Evolutionary conservation across 768 basidiomycete genomes (phyloP).

Genomic region (Suillus cothurnatus): DNA sequence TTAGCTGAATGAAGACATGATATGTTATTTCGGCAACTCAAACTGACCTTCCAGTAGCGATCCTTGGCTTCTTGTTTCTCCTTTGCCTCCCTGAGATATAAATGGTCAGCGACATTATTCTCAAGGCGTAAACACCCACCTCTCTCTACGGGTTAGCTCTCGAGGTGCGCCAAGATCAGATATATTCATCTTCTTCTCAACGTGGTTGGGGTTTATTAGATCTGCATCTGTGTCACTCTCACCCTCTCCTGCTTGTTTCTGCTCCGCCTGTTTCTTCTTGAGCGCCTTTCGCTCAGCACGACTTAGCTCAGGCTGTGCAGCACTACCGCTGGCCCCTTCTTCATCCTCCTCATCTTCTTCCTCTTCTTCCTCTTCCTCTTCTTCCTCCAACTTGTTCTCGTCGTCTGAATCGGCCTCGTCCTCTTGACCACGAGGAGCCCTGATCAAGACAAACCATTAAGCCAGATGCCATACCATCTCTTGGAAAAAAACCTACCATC

Average conservation of each 20-base stretch:
- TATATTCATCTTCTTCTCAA: constrained; percentile 74
- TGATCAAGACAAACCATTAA: constrained; percentile 11
- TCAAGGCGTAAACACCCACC: constrained; percentile 39
- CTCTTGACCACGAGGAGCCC: constrained; percentile 43
- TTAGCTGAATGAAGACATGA: neutral
- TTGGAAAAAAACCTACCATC: constrained; percentile 39
- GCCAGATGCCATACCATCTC: neutral
- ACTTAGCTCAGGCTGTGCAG: constrained; percentile 56
- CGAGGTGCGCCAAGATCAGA: constrained; percentile 68
- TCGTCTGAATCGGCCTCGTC: constrained; percentile 44
- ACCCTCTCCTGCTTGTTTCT: constrained; percentile 41
- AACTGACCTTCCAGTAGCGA: constrained; percentile 78
- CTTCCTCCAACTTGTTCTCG: constrained; percentile 42
- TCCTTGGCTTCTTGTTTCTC: constrained; percentile 91
- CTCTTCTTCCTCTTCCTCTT: constrained; percentile 41
- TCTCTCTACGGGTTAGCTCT: constrained; percentile 66
- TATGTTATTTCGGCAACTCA: neutral
- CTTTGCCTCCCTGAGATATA: constrained; percentile 73
- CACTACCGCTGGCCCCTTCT: constrained; percentile 26
- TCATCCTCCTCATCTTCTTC: constrained; percentile 44
- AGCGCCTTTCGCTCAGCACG: constrained; percentile 75
- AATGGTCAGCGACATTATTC: neutral
- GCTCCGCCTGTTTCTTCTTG: constrained; percentile 77
- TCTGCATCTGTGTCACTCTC: constrained; percentile 67
- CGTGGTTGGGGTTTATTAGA: constrained; percentile 78